phyloP scores from a whole-genome alignment of 1,139 yeast genomes.

The Debaryomyces sp. region DNA sequence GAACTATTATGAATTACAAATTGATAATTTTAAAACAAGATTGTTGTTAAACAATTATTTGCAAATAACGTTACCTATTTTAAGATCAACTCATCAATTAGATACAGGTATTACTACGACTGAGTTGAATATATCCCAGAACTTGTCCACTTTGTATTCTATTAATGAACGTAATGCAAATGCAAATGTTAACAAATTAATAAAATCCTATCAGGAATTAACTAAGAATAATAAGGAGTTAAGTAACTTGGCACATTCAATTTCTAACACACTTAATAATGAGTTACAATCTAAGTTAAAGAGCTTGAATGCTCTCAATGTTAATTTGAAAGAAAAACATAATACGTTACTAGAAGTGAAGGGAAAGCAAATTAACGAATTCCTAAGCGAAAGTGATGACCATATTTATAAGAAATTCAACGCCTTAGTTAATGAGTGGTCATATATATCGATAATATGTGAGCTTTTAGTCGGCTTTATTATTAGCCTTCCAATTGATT shows the following conservation, averaged over 20 bases:
- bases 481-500: constrained; percentile 36
- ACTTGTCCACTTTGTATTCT: constrained; percentile 24
- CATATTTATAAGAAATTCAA: constrained; percentile 5
- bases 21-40: constrained; percentile 26
- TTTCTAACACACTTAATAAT: constrained; percentile 9
- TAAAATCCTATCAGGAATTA: constrained; percentile 17
- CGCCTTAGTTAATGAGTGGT: constrained; percentile 26
- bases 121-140: constrained; percentile 30
- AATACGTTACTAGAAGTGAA: constrained; percentile 10
- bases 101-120: constrained; percentile 30
- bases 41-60: constrained; percentile 27
- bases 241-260: constrained; percentile 5
- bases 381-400: neutral
- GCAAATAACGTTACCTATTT: constrained; percentile 31
- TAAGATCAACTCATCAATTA: constrained; percentile 36
- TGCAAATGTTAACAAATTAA: constrained; percentile 19
- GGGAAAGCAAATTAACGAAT: constrained; percentile 8
- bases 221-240: constrained; percentile 12
- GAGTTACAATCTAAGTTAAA: constrained; percentile 18
- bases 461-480: constrained; percentile 36
- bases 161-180: constrained; percentile 14
- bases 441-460: constrained; percentile 25
- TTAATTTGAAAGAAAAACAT: constrained; percentile 16
- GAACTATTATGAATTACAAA: constrained; percentile 23
- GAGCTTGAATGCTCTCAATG: constrained; percentile 17